Base-by-base conservation (phyloP, 306 rosid species). In the Phaseolus lunatus region DNA sequence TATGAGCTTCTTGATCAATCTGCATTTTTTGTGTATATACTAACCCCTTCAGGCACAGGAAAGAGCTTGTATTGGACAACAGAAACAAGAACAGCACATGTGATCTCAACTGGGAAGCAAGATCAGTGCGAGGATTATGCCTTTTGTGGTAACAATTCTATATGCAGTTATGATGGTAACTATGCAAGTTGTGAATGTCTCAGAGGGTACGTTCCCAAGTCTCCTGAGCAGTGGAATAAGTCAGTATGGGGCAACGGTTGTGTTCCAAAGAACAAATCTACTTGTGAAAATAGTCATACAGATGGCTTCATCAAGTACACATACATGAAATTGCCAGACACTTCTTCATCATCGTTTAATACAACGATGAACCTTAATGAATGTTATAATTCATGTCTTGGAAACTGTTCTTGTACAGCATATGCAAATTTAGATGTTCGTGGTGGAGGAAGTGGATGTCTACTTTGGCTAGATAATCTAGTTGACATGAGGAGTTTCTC, bases 361-460 rank as follows among this genome's bases (percentile, higher is more conserved):
- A 27, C 3, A 37, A 77, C 15, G 20, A 45, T n/a, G 73, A 29
- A 19, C 23, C 73, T 47, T 5, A 15, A 56, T 20, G 86, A 72
- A 44, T 84, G 82, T 31, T 14, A 26, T 10, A 67, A 20, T 20
- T 2, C 54, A n/a, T 81, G 85, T 53, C 41, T 47, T 47, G 23
- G 72, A 2, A 77, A 50, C 58, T 81, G 85, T 27, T 84, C 31
- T n/a, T 81, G 83, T 64, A 35, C 58, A 31, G 70, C 83, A 26
- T 81, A 31, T 49, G 44, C 85, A 16, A 47, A 45, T 31, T 48
- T 75, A 19, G 78, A 69, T 35, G 13, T 71, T 3, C 35, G 66
- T 12, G 5, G 19, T 6, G 63, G 61, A 3, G 81, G 78, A 45
- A 62, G 67, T 27, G 86, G 89, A 5, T 83, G 85, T 39, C 1